phyloP scores from a whole-genome alignment of 768 basidiomycete species.

The Lyophyllum atratum region DNA sequence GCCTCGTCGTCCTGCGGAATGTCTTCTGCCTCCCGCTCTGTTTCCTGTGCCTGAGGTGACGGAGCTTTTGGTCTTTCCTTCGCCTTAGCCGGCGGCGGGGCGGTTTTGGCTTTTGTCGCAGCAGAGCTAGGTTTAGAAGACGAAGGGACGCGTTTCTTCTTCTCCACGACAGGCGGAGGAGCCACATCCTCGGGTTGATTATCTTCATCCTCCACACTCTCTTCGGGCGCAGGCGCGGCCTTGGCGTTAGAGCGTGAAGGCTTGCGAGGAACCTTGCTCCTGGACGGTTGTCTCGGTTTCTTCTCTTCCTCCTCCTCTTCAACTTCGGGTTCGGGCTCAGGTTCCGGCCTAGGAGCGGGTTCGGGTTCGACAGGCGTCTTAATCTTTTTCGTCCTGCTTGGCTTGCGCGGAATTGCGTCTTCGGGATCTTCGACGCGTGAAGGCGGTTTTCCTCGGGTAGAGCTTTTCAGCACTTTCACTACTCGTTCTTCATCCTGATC shows the following conservation, averaged over 20 bases:
- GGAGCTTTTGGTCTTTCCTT: constrained; percentile 16
- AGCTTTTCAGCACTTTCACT: constrained; percentile 12
- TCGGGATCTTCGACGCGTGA: neutral
- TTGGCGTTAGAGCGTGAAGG: constrained; percentile 26
- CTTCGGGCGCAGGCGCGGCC: constrained; percentile 4
- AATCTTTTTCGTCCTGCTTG: constrained; percentile 9
- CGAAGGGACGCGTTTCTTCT: neutral
- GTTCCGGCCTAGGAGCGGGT: constrained; percentile 9
- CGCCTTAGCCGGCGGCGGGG: constrained; percentile 7
- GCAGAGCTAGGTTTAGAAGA: neutral
- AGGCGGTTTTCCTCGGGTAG: constrained; percentile 11
- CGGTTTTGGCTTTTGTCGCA: constrained; percentile 3
- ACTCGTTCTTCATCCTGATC: constrained; percentile 10
- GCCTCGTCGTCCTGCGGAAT: neutral
- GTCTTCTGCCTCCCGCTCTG: constrained; percentile 1
- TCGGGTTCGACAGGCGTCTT: constrained; percentile 3
- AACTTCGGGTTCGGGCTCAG: constrained; percentile 14
- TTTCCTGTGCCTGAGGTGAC: constrained; percentile 2
- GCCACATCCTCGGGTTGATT: constrained; percentile 13
- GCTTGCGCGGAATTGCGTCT: constrained; percentile 1
- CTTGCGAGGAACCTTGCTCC: constrained; percentile 9
- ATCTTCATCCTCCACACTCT: constrained; percentile 25
- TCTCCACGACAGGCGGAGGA: constrained; percentile 1
- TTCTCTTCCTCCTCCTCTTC: constrained; percentile 8
- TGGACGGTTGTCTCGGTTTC: constrained; percentile 10